Percentiles rank a stretch among this genome's conserved stretches.
phyloP scores from a whole-genome alignment of 768 basidiomycete species.

The Suillus placidus region DNA sequence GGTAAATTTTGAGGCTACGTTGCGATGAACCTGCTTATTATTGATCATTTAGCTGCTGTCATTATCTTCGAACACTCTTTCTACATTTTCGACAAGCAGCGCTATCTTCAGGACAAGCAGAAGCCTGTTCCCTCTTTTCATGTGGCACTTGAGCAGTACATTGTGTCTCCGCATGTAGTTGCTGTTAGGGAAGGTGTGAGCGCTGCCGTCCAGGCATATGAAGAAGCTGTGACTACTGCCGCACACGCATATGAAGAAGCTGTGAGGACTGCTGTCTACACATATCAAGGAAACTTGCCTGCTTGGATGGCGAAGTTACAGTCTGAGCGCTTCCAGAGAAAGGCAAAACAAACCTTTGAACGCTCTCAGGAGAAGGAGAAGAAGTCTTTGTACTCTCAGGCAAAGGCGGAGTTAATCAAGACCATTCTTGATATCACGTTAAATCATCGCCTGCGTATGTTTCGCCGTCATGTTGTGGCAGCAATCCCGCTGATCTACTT shows the following conservation, averaged over 20 bases:
- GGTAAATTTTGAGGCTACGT: too few relatives aligned
- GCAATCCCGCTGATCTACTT: not conserved
- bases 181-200: not conserved
- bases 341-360: too few relatives aligned
- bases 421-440: not conserved
- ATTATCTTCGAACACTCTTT: too few relatives aligned
- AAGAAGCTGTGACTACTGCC: too few relatives aligned
- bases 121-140: not conserved
- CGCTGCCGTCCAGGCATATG: too few relatives aligned
- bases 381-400: too few relatives aligned
- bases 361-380: too few relatives aligned
- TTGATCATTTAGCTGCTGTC: too few relatives aligned
- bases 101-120: not conserved
- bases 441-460: not conserved
- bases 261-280: too few relatives aligned
- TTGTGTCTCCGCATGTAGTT: not conserved
- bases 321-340: not conserved
- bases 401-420: not conserved
- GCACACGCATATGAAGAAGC: too few relatives aligned
- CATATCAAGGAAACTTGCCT: not conserved
- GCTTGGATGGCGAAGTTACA: too few relatives aligned
- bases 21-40: too few relatives aligned
- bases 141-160: not conserved
- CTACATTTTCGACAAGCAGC: not conserved
- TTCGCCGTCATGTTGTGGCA: not conserved